Evolutionary conservation across 176 grass and related monocot genomes (phyloP).

Genomic region (Musa acuminata): DNA sequence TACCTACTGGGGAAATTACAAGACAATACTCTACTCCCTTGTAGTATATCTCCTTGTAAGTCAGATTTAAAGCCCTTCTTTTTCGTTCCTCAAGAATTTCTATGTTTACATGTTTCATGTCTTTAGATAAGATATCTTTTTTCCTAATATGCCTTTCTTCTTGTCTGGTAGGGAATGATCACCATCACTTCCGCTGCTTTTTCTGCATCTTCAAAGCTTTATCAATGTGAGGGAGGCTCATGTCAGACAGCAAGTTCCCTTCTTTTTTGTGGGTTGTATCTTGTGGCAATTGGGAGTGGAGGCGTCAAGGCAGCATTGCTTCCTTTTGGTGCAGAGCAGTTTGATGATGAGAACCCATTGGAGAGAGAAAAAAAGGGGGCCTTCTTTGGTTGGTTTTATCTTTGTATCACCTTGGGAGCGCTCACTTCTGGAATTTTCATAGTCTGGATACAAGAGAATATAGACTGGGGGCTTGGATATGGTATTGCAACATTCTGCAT

Average conservation of each 20-base stretch:
- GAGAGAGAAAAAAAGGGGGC: conserved; percentile 38
- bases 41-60: conserved; percentile 45
- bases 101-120: background rate
- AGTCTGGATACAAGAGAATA: conserved; percentile 61
- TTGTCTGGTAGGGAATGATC: conserved; percentile 34
- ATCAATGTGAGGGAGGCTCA: conserved; percentile 17
- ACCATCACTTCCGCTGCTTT: conserved; percentile 48
- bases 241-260: conserved; percentile 2
- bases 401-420: conserved; percentile 48
- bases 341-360: conserved; percentile 35
- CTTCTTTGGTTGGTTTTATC: conserved; percentile 81
- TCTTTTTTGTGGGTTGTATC: conserved; percentile 55
- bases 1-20: conserved; percentile 49
- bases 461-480: conserved; percentile 63
- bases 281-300: conserved; percentile 57
- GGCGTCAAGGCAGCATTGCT: conserved; percentile 54
- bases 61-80: background rate
- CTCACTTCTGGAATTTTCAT: conserved; percentile 47
- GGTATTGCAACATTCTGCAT: conserved; percentile 50
- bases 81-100: too few relatives aligned
- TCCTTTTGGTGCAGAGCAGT: conserved; percentile 68
- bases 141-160: background rate
- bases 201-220: conserved; percentile 24
- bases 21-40: conserved; percentile 45
- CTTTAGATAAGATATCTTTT: background rate